Conservation (phyloP, 805 yeast species). For the Lipomyces yamadae region DNA sequence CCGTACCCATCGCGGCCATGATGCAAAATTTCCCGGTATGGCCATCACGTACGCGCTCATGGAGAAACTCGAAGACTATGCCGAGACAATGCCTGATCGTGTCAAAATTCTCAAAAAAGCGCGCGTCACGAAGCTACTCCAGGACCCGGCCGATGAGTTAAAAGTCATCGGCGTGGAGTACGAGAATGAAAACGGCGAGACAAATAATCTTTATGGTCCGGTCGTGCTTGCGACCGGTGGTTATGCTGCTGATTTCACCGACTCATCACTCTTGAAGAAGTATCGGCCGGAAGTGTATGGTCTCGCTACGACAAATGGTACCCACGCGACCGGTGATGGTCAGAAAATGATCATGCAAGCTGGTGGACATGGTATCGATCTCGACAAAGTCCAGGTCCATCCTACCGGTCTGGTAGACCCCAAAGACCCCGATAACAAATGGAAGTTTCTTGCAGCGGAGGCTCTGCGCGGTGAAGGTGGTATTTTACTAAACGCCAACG, state of each 20-base stretch:
- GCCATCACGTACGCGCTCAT: conserved; percentile 62
- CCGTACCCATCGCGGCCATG: conserved; percentile 80
- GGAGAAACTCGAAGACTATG: conserved; percentile 55
- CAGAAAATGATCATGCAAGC: conserved; percentile 55
- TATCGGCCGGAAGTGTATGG: conserved; percentile 62
- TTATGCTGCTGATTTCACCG: conserved; percentile 65
- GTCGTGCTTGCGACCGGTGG: conserved; percentile 70
- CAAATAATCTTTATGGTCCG: conserved; percentile 53
- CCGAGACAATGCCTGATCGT: conserved; percentile 52
- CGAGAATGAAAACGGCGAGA: conserved; percentile 43
- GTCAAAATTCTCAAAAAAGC: conserved; percentile 50
- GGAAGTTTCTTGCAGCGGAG: conserved; percentile 66
- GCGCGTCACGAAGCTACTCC: conserved; percentile 52
- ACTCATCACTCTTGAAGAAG: conserved; percentile 56
- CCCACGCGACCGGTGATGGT: conserved; percentile 68
- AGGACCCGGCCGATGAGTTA: conserved; percentile 44
- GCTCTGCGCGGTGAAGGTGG: conserved; percentile 72
- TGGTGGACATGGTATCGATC: conserved; percentile 61
- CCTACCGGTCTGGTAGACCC: conserved; percentile 69
- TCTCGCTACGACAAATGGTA: conserved; percentile 65
- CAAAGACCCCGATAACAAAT: conserved; percentile 54
- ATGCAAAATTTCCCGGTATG: conserved; percentile 67
- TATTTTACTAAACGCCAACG: conserved; percentile 56
- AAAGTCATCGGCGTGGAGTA: conserved; percentile 54
- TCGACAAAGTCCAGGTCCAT: conserved; percentile 70